These are phyloP conservation scores for Malus hybrid DNA, from an alignment of 331 rosid genomes.

Conservation along the genomic window DNA sequence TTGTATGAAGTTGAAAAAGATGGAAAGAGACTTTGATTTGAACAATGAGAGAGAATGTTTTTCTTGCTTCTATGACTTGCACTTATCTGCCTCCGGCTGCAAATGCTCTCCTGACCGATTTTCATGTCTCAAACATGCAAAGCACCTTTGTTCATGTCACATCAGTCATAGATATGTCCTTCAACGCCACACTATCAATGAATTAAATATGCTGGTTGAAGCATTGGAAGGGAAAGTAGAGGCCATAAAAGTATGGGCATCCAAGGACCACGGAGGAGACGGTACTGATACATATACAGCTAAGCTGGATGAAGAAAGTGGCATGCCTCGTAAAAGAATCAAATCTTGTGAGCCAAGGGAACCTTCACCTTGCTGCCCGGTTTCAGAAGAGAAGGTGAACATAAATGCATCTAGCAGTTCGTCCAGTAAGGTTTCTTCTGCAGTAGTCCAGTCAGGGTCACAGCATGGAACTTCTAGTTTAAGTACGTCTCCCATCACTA, in stretches of 20 bases:
- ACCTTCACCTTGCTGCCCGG: constrained; percentile 24
- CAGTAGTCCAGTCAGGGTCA: constrained; percentile 45
- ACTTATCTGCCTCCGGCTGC: constrained; percentile 71
- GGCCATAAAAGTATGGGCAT: constrained; percentile 39
- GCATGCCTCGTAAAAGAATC: neutral
- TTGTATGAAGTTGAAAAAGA: constrained; percentile 48
- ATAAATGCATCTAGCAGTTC: constrained; percentile 37
- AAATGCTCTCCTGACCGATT: constrained; percentile 64
- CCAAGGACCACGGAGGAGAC: constrained; percentile 20
- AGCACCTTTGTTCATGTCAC: constrained; percentile 55
- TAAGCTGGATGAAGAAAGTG: constrained; percentile 29
- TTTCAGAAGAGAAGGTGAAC: constrained; percentile 36
- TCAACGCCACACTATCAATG: constrained; percentile 42
- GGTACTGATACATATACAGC: constrained; percentile 9
- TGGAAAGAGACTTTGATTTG: constrained; percentile 65
- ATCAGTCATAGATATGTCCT: constrained; percentile 44
- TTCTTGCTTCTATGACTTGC: constrained; percentile 83
- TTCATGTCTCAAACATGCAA: constrained; percentile 79
- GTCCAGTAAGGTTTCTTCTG: constrained; percentile 46
- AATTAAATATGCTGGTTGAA: constrained; percentile 46
- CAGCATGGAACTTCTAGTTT: constrained; percentile 29
- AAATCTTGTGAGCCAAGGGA: constrained; percentile 23
- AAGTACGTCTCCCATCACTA: constrained; percentile 27
- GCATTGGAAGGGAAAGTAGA: constrained; percentile 58
- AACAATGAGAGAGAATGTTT: constrained; percentile 75